Evolutionary conservation across 176 grass and related monocot genomes (phyloP), one percentile per base, ranked within the genome.

Genomic region (Zoysia japonica): DNA sequence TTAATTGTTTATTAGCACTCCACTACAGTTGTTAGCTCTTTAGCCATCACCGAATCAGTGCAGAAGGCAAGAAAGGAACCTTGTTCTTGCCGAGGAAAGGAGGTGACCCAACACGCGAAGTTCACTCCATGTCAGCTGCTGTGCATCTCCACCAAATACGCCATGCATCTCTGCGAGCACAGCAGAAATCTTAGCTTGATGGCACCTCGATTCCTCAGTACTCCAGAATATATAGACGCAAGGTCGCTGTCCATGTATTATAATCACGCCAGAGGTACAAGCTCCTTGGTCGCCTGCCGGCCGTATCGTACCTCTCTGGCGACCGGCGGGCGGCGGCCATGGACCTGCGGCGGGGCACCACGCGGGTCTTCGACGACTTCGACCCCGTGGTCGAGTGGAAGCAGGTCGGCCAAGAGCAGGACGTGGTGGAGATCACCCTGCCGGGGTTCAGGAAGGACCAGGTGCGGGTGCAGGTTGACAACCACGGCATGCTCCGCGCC

Each of bases 371-470:
- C 47, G 80, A 83, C 41, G 80, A 90, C 42, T 17, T 80, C 44
- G 75, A 90, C 9, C 88, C 88, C 11, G 16, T 0, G 0, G 76
- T 76, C 35, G 84, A 87, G 62, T 87, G 84, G 84, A 66, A 7
- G 66, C 59, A 41, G 19, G 38, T 13, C 2, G 70, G 57, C 4
- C 55, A 76, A 3, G 71, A 71, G 3, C 63, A 53, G 49, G 75
- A 80, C 57, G 65, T 83, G 61, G 79, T 90, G 74, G 77, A 79
- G 74, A 83, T 90, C 79, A 0, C 45, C 2, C 88, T 90, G 9
- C 83, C 79, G 63, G 91, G 79, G 64, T 93, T 88, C 79, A 63
- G 62, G 1, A 93, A 48, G 76, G 91, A 93, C n/a, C 79, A 90
- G 6, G 44, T 93, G 37, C 45, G 69, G 2, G 88, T 90, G 54